Evolutionary conservation across 805 yeast genomes (phyloP), one percentile per base, ranked within the genome.

Genomic region (Suhomyces sp.): DNA sequence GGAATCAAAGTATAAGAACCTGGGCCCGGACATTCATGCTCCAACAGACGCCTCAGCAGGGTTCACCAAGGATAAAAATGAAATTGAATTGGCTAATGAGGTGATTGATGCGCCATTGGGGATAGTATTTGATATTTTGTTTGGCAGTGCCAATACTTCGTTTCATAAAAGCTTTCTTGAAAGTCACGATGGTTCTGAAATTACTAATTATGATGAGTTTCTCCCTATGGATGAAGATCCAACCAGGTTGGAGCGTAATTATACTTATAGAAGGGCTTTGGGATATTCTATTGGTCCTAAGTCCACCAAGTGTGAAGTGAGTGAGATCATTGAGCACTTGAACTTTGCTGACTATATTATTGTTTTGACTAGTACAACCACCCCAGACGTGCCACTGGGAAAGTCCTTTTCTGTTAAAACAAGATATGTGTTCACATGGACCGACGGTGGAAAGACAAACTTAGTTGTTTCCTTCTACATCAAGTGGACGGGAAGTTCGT

Each of bases 321-420:
- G 70, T 4, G 95, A 85, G 50, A 68, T 68, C 2, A 51, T 83
- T 12, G 77, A 78, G 19, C 65, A 71, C 27, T 63, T 53, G 36
- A 80, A 83, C 48, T 65, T 74, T 13, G 65, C 72, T 5, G 60
- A 65, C 17, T 61, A 54, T 38, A 65, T 79, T 15, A 63, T 68
- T 19, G 76, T 79, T 2, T 66, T 72, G 3, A 85, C 81, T 44
- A 54, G 66, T 1, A 79, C 88, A 0, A 73, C 70, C 31, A 81
- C 88, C 0, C 95, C 93, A 0, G 93, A 84, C 60, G 87, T 84
- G n/a, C 95, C 95, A 0, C 78, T 84, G 21, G 93, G 95, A 6
- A 72, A 68, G 43, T 66, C 83, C 0, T 85, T 85, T 46, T 68
- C 71, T 30, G 83, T 82, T 3, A 67, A 70, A 35, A 81, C 93